Evolutionary conservation across 2,329 filamentous ascomycete species (phyloP).

Genomic region (Paecilomyces fulvus): DNA sequence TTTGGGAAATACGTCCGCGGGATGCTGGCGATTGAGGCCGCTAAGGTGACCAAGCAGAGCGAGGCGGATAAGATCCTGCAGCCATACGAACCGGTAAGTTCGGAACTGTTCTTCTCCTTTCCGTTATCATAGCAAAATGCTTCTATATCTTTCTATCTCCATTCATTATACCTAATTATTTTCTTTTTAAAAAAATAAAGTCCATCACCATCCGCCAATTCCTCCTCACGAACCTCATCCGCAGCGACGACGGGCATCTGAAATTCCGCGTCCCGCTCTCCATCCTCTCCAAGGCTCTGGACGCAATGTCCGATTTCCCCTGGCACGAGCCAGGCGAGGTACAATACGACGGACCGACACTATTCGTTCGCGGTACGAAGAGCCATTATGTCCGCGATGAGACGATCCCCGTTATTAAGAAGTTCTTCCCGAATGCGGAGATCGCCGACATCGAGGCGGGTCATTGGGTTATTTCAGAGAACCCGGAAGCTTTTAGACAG

Average conservation of each 20-base stretch:
- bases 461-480: slow-evolving; percentile 39
- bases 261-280: slow-evolving; percentile 71
- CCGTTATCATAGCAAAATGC: not conserved
- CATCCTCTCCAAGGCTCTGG: slow-evolving; percentile 58
- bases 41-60: slow-evolving; percentile 56
- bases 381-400: slow-evolving; percentile 34
- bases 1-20: slow-evolving; percentile 75
- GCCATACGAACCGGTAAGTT: slow-evolving; percentile 58
- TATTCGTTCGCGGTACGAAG: slow-evolving; percentile 56
- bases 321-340: slow-evolving; percentile 62
- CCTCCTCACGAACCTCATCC: slow-evolving; percentile 74
- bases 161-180: not conserved
- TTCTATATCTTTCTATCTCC: slow-evolving; percentile 2
- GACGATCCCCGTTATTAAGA: slow-evolving; percentile 31
- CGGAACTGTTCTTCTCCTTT: not conserved
- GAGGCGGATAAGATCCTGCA: slow-evolving; percentile 75
- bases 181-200: slow-evolving; percentile 32
- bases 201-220: slow-evolving; percentile 78
- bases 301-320: slow-evolving; percentile 80
- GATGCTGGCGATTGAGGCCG: slow-evolving; percentile 73
- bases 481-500: slow-evolving; percentile 34
- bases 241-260: slow-evolving; percentile 35
- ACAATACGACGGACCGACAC: slow-evolving; percentile 65
- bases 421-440: slow-evolving; percentile 34
- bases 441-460: slow-evolving; percentile 34